Conservation (phyloP, 2,329 filamentous ascomycete species). For the Didymella lethalis region DNA sequence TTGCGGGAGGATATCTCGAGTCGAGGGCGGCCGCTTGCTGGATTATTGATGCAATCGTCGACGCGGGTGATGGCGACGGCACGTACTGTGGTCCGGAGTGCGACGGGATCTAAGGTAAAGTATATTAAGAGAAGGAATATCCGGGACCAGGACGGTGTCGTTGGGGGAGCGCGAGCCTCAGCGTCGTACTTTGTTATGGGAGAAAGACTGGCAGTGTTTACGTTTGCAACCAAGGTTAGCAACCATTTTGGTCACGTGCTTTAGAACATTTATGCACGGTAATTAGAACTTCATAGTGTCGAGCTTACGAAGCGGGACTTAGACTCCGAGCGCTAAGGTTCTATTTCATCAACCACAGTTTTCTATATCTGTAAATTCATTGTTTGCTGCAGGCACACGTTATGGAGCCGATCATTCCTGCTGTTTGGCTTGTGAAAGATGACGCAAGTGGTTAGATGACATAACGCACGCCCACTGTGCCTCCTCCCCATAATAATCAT, state of each 20-base stretch:
- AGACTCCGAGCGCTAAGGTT: neutral
- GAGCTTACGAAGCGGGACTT: neutral
- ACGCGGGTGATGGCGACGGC: constrained; percentile 21
- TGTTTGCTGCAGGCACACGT: constrained; percentile 20
- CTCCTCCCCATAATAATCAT: constrained; percentile 42
- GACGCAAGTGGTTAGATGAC: constrained; percentile 42
- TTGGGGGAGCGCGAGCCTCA: constrained; percentile 29
- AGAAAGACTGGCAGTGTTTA: constrained; percentile 23
- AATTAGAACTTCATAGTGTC: neutral
- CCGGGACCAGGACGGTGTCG: constrained; percentile 29
- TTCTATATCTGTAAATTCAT: neutral
- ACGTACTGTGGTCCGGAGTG: constrained; percentile 19
- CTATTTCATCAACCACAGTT: neutral
- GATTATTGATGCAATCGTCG: constrained; percentile 10
- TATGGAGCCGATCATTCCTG: constrained; percentile 32
- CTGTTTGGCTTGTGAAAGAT: constrained; percentile 45
- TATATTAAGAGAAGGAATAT: constrained; percentile 30
- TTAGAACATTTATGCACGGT: constrained; percentile 5
- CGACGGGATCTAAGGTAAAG: constrained; percentile 18
- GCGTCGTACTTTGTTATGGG: constrained; percentile 38
- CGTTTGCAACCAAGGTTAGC: constrained; percentile 9
- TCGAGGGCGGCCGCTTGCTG: constrained; percentile 4
- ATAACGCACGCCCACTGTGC: constrained; percentile 42
- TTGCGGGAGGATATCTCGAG: constrained; percentile 17
- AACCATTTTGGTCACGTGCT: constrained; percentile 6